phyloP scores from a whole-genome alignment of 306 rosid species.

The Benincasa hispida region DNA sequence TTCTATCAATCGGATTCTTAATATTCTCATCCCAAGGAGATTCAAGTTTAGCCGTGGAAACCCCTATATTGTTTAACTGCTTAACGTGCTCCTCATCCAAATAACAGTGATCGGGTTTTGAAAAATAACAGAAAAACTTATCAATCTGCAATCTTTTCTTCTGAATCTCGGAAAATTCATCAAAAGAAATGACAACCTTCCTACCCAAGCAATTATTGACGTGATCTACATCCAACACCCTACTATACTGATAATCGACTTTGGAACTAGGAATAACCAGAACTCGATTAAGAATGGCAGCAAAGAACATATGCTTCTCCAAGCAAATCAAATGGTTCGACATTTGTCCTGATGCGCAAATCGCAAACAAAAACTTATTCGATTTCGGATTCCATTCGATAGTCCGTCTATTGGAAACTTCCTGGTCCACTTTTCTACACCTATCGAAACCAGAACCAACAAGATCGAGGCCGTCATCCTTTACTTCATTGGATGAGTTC shows the following conservation, averaged over 20 bases:
- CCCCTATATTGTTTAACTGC: constrained; percentile 53
- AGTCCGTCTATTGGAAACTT: constrained; percentile 36
- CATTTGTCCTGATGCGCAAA: constrained; percentile 91
- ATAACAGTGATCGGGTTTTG: constrained; percentile 56
- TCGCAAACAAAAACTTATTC: constrained; percentile 54
- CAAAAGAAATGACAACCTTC: constrained; percentile 67
- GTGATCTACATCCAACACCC: constrained; percentile 67
- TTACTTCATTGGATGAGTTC: constrained; percentile 14
- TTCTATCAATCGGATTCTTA: constrained; percentile 47
- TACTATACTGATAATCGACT: constrained; percentile 51
- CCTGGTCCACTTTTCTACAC: constrained; percentile 59
- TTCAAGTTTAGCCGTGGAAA: constrained; percentile 47
- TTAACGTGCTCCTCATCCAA: constrained; percentile 57
- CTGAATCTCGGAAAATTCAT: constrained; percentile 43
- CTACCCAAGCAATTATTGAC: constrained; percentile 73
- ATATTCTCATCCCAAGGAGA: constrained; percentile 65
- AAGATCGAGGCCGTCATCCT: constrained; percentile 20
- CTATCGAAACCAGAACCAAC: constrained; percentile 30
- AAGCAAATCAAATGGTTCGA: constrained; percentile 90
- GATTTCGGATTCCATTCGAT: constrained; percentile 73
- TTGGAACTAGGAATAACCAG: constrained; percentile 83
- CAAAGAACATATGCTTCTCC: constrained; percentile 93
- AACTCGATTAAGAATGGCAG: constrained; percentile 64
- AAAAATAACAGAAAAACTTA: constrained; percentile 65
- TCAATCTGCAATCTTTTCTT: constrained; percentile 60